phyloP scores from a whole-genome alignment of 2,329 filamentous ascomycete species.

The Verticillium albo-atrum region DNA sequence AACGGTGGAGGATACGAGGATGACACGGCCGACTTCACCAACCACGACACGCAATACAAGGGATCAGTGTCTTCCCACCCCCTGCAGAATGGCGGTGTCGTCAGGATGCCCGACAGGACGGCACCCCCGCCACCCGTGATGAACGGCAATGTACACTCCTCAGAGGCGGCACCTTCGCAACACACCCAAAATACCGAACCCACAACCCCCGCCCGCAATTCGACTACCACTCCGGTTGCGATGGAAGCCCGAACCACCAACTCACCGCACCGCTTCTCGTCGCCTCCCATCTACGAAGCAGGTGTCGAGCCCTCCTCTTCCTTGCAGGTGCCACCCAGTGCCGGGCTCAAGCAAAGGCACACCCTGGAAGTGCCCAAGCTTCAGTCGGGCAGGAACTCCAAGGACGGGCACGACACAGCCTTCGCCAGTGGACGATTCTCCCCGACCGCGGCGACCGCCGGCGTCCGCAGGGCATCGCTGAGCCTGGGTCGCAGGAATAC shows the following conservation, averaged over 20 bases:
- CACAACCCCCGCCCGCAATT: not conserved
- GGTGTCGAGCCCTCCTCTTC: conserved; percentile 36
- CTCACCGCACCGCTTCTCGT: conserved; percentile 57
- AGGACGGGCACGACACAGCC: conserved; percentile 63
- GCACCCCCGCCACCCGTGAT: conserved; percentile 8
- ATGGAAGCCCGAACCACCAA: conserved; percentile 4
- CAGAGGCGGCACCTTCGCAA: not conserved
- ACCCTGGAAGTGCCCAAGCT: conserved; percentile 81
- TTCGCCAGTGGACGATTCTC: conserved; percentile 80
- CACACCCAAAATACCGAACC: not conserved
- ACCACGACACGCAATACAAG: conserved; percentile 19
- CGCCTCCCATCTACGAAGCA: conserved; percentile 53
- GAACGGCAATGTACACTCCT: not conserved
- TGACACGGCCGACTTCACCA: conserved; percentile 26
- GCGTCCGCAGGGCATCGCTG: conserved; percentile 73
- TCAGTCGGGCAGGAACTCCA: conserved; percentile 62
- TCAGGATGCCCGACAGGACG: conserved; percentile 23
- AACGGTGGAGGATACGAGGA: conserved; percentile 26
- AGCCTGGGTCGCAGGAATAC: conserved; percentile 77
- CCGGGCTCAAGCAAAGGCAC: conserved; percentile 73
- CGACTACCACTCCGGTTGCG: not conserved
- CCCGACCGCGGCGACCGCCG: conserved; percentile 50
- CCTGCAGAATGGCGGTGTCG: conserved; percentile 16
- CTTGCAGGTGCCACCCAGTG: conserved; percentile 47
- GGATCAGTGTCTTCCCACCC: conserved; percentile 4